A percentile compares a stretch with the other conserved stretches of the same genome.
Conservation (phyloP, 2,329 filamentous ascomycete genomes). For the Ophiostoma himal-ulmi region DNA sequence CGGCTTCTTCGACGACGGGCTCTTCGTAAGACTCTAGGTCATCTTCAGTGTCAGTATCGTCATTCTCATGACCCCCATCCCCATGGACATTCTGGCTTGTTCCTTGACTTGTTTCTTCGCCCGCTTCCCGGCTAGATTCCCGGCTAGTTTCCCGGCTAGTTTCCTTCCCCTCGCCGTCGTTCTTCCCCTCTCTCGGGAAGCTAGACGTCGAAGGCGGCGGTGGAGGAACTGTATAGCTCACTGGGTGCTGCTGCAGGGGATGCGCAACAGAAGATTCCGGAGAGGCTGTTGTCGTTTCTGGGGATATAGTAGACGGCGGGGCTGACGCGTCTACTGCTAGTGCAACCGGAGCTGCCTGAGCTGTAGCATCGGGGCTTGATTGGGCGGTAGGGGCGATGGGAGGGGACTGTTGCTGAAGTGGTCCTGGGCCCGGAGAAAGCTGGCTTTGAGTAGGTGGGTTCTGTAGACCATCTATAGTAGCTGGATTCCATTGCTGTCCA, state of each 20-base stretch:
- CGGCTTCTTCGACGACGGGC: slow-evolving; percentile 5
- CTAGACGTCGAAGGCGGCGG: slow-evolving; percentile 31
- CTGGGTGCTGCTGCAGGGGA: slow-evolving; percentile 13
- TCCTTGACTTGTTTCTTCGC: background rate
- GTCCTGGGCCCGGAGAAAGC: background rate
- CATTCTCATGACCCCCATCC: background rate
- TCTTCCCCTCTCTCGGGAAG: slow-evolving; percentile 17
- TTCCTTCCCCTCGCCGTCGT: slow-evolving; percentile 4
- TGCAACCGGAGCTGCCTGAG: background rate
- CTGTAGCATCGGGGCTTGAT: background rate
- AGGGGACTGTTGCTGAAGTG: background rate
- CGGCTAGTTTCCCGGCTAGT: background rate
- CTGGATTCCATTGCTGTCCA: slow-evolving; percentile 5
- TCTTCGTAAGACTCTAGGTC: background rate
- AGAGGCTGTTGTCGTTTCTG: background rate
- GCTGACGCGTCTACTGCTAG: background rate
- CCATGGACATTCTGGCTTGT: background rate
- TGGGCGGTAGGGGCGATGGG: background rate
- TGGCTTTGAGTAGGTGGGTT: background rate
- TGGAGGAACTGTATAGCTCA: slow-evolving; percentile 11
- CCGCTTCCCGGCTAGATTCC: background rate
- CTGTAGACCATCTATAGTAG: background rate
- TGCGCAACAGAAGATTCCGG: slow-evolving; percentile 7
- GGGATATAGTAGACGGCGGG: background rate
- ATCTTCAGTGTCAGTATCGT: background rate